Conservation (phyloP, 2,329 filamentous ascomycete species). For the Claviceps citrina region DNA sequence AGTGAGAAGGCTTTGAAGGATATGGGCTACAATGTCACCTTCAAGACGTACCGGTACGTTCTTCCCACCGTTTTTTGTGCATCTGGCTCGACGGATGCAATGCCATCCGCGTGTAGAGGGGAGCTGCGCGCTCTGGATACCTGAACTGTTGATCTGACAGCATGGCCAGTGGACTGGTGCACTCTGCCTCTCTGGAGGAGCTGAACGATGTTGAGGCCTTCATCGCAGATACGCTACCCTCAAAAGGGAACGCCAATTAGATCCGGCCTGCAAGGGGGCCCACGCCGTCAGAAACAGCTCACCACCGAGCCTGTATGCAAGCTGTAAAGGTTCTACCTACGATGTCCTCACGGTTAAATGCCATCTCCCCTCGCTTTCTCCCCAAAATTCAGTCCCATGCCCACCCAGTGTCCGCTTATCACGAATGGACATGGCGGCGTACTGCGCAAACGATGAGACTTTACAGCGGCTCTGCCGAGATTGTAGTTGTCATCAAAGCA, state of each 20-base stretch:
- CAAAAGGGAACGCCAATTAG: conserved; percentile 9
- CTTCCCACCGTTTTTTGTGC: neutral
- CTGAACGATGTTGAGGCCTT: conserved; percentile 64
- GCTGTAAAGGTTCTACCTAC: too few relatives aligned
- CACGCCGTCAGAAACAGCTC: neutral
- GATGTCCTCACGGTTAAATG: too few relatives aligned
- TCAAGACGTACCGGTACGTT: conserved; percentile 56
- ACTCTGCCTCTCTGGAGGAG: conserved; percentile 64
- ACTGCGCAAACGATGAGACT: neutral
- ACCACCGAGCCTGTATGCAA: neutral
- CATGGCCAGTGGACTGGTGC: conserved; percentile 44
- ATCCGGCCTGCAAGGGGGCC: neutral
- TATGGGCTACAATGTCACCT: conserved; percentile 56
- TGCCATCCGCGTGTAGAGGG: neutral
- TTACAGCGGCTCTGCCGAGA: neutral
- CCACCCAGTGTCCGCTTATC: neutral
- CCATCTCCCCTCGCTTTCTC: too few relatives aligned
- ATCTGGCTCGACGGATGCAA: neutral
- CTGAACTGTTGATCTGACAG: conserved; percentile 1
- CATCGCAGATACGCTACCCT: conserved; percentile 30
- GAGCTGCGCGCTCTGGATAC: neutral
- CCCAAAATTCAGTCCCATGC: neutral
- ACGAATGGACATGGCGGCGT: neutral
- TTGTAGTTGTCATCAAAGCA: too few relatives aligned
- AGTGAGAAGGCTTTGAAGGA: conserved; percentile 53